Base-by-base conservation (phyloP, 805 yeast genomes). In the Cyberlindnera samutprakarnensis region DNA sequence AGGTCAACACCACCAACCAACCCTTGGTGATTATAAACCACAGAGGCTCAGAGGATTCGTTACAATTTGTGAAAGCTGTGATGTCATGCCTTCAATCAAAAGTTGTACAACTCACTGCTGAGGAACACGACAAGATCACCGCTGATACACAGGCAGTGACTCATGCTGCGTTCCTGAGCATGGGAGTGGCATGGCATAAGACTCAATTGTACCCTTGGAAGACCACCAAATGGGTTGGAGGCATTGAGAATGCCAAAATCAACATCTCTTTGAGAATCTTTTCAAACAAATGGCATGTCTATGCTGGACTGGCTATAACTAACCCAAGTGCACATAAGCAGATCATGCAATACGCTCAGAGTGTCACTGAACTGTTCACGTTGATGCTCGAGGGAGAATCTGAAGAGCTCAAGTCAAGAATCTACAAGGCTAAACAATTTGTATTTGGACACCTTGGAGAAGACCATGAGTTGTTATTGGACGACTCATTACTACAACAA, bases 71-170 rank as follows among this genome's bases (percentile, higher is more conserved):
- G 3, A 75, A 75, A 36, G 36, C 67, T 2, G 51, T 87, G 5
- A 66, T 88, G 38, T 61, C 79, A 4, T 84, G 95, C 51, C 67
- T 92, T 31, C 64, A 81, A 19, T 85, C 96, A 10, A 81, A 80
- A 41, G 65, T 72, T 22, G 96, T 87, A 17, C 68, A 75, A 33
- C 64, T 92, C 20, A 67, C 85, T 0, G 95, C 92, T n/a, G 68
- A 72, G 32, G 88, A 88, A 52, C 98, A 92, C 54, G 98, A 92
- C 55, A 74, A 71, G 46, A 90, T 92, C 41, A 90, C 98, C 1
- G 98, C 98, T 0, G 98, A 92, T 54, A 92, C 97, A 2, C 98
- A 92, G 56, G 97, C 97, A 0, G 95, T 90, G 13, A 92, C 98
- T 0, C 98, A 92, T 54, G 96, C 96, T 10, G 97, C 96, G 0